phyloP scores from a whole-genome alignment of 2,329 filamentous ascomycete species.

The Scedosporium boydii region DNA sequence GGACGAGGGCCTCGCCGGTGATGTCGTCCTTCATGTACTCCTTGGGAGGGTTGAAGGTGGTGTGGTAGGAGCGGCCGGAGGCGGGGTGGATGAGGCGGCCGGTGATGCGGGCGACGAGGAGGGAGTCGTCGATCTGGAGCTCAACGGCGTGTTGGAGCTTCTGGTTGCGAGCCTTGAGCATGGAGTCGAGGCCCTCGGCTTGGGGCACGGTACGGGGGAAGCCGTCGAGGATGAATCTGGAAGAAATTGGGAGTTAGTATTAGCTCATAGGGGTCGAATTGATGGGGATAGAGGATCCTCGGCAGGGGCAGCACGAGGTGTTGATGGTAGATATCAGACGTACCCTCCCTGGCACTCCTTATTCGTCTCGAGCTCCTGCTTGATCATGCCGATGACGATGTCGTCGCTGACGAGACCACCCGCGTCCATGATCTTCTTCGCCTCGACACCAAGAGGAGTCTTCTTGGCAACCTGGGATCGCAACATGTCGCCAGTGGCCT shows the following conservation, averaged over 20 bases:
- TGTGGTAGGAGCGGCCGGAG: conserved; percentile 95
- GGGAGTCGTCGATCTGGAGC: conserved; percentile 89
- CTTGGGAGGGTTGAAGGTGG: conserved; percentile 98
- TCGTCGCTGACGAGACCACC: conserved; percentile 96
- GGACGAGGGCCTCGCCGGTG: conserved; percentile 91
- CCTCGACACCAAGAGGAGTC: conserved; percentile 85
- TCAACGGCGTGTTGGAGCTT: conserved; percentile 91
- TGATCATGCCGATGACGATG: conserved; percentile 99
- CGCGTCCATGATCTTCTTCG: conserved; percentile 99
- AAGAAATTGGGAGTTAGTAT: conserved; percentile 3
- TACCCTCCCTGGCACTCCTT: conserved; percentile 95
- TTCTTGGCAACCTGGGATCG: conserved; percentile 97
- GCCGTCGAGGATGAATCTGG: conserved; percentile 94
- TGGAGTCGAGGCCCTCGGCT: conserved; percentile 86
- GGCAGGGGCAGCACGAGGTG: no score
- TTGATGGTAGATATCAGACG: conserved; percentile 16
- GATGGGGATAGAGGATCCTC: not conserved
- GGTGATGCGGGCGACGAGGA: conserved; percentile 92
- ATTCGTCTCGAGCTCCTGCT: conserved; percentile 90
- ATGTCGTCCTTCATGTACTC: conserved; percentile 88
- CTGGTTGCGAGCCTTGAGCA: conserved; percentile 71
- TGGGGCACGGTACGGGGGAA: conserved; percentile 96
- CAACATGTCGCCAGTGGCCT: conserved; percentile 99
- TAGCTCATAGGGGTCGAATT: not conserved
- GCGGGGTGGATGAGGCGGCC: conserved; percentile 93